Evolutionary conservation across 2,329 filamentous ascomycete species (phyloP), one percentile per base, ranked within the genome.

Genomic region (Rhexocercosporidium sp.): DNA sequence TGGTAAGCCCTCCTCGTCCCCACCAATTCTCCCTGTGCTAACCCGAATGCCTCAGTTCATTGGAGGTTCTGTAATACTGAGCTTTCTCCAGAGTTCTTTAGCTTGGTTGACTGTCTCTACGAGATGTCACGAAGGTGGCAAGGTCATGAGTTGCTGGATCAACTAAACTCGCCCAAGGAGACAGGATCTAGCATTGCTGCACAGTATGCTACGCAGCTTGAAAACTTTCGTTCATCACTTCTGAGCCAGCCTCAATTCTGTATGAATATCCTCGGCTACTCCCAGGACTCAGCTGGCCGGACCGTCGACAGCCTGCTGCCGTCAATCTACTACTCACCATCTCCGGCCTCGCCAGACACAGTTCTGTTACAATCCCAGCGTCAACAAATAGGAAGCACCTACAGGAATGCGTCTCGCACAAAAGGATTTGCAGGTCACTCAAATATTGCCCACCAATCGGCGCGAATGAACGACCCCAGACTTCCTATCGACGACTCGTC

Each of bases 81-180:
- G 14, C 57, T 71, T 16, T 27, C 59, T 18, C 61, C 65, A n/a
- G 69, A 71, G 39, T 71, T 66, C 31, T 68, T 66, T 37, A 65
- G 31, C 49, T 53, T 71, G 1, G n/a, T 70, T 14, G 60, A 66
- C 31, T 63, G 61, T 39, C 66, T 71, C 31, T n/a, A 66, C 12
- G 49, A 64, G 31, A 70, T 71, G 62, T 68, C 69, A 12, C 53
- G 53, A n/a, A 29, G 53, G 16, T 56, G 53, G 53, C 53, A 56
- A 39, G 53, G 53, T 9, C 7, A 31, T 6, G 34, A 56, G 14
- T 1, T 7, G 11, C n/a, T 14, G 12, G 53, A 39, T 7, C 29
- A n/a, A 20, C 7, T n/a, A 16, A 37, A 39, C n/a, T 8, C 53
- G 27, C 3, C 27, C 5, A 39, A 34, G 11, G 29, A 56, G 27